Conservation (phyloP, 1,284 basidiomycete species). For the Coniferiporia sulphurascens region DNA sequence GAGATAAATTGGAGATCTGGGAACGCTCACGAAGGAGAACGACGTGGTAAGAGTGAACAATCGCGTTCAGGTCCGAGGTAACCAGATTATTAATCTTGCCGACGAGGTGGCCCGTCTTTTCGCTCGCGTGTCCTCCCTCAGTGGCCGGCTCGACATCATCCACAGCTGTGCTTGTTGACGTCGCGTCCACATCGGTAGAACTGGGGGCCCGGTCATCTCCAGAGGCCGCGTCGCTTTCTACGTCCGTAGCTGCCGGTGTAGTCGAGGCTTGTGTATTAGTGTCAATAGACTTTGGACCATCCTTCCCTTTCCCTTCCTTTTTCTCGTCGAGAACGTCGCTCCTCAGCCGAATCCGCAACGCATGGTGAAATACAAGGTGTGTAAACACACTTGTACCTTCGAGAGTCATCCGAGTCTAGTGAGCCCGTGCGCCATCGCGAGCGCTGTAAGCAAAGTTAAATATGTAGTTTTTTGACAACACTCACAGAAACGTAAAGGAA, state of each 20-base stretch:
- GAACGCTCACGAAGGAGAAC: slow-evolving; percentile 13
- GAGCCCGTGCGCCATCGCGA: neutral
- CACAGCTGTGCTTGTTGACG: neutral
- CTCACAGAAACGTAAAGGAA: slow-evolving; percentile 7
- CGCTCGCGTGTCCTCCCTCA: slow-evolving; percentile 18
- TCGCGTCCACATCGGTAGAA: neutral
- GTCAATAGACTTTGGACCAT: neutral
- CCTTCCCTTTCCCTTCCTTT: neutral
- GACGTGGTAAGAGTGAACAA: slow-evolving; percentile 15
- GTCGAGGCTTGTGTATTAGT: neutral
- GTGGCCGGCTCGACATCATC: neutral
- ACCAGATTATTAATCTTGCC: slow-evolving; percentile 36
- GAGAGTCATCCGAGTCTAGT: slow-evolving; percentile 6
- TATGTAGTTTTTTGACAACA: no score
- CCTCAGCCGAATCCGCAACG: slow-evolving; percentile 50
- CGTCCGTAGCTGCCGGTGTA: slow-evolving; percentile 4
- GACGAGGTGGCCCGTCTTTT: slow-evolving; percentile 27
- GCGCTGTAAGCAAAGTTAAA: neutral
- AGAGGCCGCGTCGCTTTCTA: neutral
- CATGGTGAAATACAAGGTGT: slow-evolving; percentile 51
- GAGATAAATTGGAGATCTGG: neutral
- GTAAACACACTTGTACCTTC: slow-evolving; percentile 32
- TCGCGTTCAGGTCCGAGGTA: slow-evolving; percentile 21
- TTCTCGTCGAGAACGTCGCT: slow-evolving; percentile 4
- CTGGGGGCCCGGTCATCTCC: neutral